These are phyloP conservation scores for Spathaspora sp. DNA, from an alignment of 805 yeast genomes.

Conservation along the genomic window DNA sequence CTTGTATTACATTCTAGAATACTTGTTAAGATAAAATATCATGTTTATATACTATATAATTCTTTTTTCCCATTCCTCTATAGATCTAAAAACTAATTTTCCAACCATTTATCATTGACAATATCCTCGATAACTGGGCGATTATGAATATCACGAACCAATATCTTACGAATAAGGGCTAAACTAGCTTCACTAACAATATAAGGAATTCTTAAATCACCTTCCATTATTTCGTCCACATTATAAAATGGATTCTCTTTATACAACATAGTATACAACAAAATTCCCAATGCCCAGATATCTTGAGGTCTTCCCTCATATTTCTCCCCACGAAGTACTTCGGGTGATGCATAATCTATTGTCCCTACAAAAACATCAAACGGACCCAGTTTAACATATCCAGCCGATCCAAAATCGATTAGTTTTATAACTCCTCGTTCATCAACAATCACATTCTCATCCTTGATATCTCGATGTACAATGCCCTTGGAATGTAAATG, in stretches of 20 bases:
- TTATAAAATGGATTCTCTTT: constrained; percentile 95
- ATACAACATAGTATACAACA: constrained; percentile 83
- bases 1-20: too few relatives aligned
- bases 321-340: constrained; percentile 82
- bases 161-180: constrained; percentile 57
- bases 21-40: too few relatives aligned
- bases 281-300: constrained; percentile 93
- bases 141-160: constrained; percentile 60
- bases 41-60: not conserved
- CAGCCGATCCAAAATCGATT: constrained; percentile 95
- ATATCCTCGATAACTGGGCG: constrained; percentile 78
- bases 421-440: constrained; percentile 75
- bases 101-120: constrained; percentile 64
- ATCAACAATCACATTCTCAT: constrained; percentile 89
- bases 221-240: constrained; percentile 93
- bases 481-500: constrained; percentile 85
- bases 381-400: constrained; percentile 86
- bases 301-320: constrained; percentile 95
- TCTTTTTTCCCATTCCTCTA: not conserved
- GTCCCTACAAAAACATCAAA: constrained; percentile 98
- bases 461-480: constrained; percentile 92
- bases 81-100: not conserved
- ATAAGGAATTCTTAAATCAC: constrained; percentile 70
- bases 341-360: constrained; percentile 96
- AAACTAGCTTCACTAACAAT: constrained; percentile 61